A percentile compares a stretch with the other conserved stretches of the same genome.
These are phyloP conservation scores for Batkoa obscura DNA, from an alignment of 371 early-diverging fungal species.

Conservation along the genomic window DNA sequence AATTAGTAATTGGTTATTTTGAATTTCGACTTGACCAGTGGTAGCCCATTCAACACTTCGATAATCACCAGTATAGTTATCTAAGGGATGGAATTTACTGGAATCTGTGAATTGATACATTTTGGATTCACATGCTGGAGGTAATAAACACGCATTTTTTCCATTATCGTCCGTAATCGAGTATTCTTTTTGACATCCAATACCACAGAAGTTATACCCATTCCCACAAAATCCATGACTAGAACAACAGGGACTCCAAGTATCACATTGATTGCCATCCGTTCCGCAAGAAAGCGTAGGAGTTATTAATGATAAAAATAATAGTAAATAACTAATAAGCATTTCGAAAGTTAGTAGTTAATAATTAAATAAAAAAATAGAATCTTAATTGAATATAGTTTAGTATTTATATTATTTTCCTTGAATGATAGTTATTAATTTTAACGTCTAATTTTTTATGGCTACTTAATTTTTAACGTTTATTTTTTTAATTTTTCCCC, in stretches of 20 bases:
- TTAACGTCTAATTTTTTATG: too few relatives aligned
- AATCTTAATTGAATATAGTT: too few relatives aligned
- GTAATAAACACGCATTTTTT: slow-evolving; percentile 21
- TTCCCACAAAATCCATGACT: slow-evolving; percentile 15
- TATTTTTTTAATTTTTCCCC: too few relatives aligned
- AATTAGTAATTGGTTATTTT: background rate
- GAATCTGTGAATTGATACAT: slow-evolving; percentile 13
- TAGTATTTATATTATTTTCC: too few relatives aligned
- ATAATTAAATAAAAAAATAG: too few relatives aligned
- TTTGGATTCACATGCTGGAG: slow-evolving; percentile 22
- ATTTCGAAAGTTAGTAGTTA: too few relatives aligned
- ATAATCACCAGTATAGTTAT: slow-evolving; percentile 28
- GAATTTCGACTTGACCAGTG: background rate
- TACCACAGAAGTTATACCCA: slow-evolving; percentile 18
- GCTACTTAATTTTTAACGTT: too few relatives aligned
- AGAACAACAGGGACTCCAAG: slow-evolving; percentile 21
- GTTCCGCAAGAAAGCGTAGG: background rate
- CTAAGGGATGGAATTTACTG: slow-evolving; percentile 15
- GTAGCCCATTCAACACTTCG: slow-evolving; percentile 19
- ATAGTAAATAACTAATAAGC: too few relatives aligned
- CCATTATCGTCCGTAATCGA: slow-evolving; percentile 13
- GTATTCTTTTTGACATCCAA: slow-evolving; percentile 27
- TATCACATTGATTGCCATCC: slow-evolving; percentile 10
- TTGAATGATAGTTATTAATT: too few relatives aligned
- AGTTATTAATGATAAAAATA: too few relatives aligned